Evolutionary conservation across 805 yeast species (phyloP), one percentile per base, ranked within the genome.

Genomic region (Candida pseudofarinosa): DNA sequence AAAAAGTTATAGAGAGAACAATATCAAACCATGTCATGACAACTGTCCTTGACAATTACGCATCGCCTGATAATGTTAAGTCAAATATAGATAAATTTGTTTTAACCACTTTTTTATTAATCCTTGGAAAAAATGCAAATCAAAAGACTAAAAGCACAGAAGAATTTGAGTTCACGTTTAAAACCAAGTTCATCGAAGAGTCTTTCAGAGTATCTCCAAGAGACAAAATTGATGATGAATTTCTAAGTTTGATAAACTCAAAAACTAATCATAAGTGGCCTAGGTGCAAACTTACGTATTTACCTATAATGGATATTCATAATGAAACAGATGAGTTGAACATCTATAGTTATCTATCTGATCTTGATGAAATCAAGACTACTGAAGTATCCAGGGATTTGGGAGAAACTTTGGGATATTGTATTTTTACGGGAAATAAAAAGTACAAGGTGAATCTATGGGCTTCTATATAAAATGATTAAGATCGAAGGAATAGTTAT

Each of bases 351-450:
- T 19, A 26, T 48, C 10, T 37, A 43, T n/a, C 15, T 32, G 3
- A 34, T 40, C 15, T 37, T 35, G 5, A 39, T 35, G 7, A 45
- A 40, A 12, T 43, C 43, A 4, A 48, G 49, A 8, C 38, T 45
- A 4, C 40, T 58, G 7, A 48, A 47, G 2, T 32, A 39, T 2
- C 46, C 47, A 28, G 41, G 67, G 19, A 42, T 59, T 30, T 23
- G 10, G 6, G 28, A 7, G 39, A 43, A 4, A 51, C 57, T 8
- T 49, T 69, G 14, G 49, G 60, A 36, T 69, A 55, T 42, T 69
- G 76, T 43, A 56, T 58, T 19, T 55, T 59, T 36, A 65, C 67
- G 0, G 76, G 76, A 6, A 68, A 68, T 33, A 55, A 62, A 40
- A 58, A 59, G 3, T 65, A 59, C 44, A 28, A 37, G 17, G 18